These are phyloP conservation scores for Ensete ventricosum DNA, from an alignment of 176 grass and related monocot genomes.

Conservation along the genomic window DNA sequence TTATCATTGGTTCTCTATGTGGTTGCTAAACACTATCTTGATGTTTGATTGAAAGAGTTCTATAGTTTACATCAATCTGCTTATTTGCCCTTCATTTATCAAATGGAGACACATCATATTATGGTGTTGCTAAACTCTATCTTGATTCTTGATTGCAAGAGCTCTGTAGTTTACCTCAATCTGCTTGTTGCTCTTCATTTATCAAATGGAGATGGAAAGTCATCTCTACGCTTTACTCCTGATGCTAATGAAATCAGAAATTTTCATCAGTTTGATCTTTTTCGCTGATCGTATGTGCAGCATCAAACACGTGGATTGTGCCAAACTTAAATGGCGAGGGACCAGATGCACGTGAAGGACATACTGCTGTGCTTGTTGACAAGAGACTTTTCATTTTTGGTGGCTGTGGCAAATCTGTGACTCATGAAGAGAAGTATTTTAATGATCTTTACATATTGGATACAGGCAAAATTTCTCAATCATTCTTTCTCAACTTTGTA, in stretches of 20 bases:
- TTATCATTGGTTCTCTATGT: too few relatives aligned
- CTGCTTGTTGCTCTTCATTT: background rate
- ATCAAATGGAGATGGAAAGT: background rate
- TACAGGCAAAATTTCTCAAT: constrained; percentile 23
- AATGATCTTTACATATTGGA: constrained; percentile 38
- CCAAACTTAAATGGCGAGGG: constrained; percentile 19
- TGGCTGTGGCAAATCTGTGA: constrained; percentile 30
- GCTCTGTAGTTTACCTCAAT: background rate
- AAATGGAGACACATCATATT: too few relatives aligned
- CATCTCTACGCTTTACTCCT: background rate
- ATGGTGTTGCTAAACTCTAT: too few relatives aligned
- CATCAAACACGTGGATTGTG: constrained; percentile 23
- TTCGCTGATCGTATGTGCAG: constrained; percentile 2
- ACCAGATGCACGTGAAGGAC: constrained; percentile 28
- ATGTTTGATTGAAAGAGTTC: too few relatives aligned
- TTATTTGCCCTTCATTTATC: too few relatives aligned
- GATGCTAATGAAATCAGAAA: background rate
- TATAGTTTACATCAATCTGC: too few relatives aligned
- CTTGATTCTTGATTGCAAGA: background rate
- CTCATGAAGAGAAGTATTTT: constrained; percentile 25
- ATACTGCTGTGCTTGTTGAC: constrained; percentile 18
- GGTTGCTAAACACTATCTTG: too few relatives aligned
- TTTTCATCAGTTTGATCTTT: background rate
- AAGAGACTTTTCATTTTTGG: constrained; percentile 27
- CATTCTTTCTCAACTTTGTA: background rate